Percentiles rank a stretch among this genome's conserved stretches.
phyloP scores from a whole-genome alignment of 331 rosid genomes.

The Rhamnella rubrinervis region DNA sequence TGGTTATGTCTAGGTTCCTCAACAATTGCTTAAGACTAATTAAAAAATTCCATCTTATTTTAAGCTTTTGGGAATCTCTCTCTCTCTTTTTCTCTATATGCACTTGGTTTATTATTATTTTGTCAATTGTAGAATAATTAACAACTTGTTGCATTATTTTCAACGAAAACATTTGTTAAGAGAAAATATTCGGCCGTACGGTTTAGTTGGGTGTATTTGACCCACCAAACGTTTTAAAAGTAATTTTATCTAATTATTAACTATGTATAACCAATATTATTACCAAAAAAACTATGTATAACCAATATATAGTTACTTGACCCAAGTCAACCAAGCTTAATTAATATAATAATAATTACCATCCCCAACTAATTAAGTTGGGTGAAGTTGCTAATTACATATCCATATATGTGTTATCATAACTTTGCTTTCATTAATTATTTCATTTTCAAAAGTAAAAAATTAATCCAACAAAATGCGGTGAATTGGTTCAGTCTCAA shows the following conservation, averaged over 20 bases:
- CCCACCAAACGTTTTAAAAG: background rate
- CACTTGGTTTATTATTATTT: background rate
- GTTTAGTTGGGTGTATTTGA: background rate
- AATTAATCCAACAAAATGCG: slow-evolving; percentile 3
- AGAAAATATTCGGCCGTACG: slow-evolving; percentile 9
- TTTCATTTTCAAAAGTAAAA: background rate
- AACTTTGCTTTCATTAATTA: slow-evolving; percentile 6
- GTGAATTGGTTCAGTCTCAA: background rate
- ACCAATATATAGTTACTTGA: no score
- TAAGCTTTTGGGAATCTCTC: background rate
- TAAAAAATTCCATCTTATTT: slow-evolving; percentile 5
- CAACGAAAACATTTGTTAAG: background rate
- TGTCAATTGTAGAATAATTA: background rate
- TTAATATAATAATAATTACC: background rate
- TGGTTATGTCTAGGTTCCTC: slow-evolving; percentile 2
- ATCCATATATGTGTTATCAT: background rate
- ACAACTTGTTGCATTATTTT: slow-evolving; percentile 7
- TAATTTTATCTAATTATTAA: background rate
- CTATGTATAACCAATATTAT: no score
- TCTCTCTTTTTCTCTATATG: background rate
- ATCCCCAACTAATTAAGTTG: background rate
- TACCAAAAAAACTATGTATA: no score
- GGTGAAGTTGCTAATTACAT: no score
- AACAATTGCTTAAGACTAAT: background rate
- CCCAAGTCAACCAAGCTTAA: no score